Base-by-base conservation (phyloP, 306 rosid genomes). In the Glycyrrhiza uralensis region DNA sequence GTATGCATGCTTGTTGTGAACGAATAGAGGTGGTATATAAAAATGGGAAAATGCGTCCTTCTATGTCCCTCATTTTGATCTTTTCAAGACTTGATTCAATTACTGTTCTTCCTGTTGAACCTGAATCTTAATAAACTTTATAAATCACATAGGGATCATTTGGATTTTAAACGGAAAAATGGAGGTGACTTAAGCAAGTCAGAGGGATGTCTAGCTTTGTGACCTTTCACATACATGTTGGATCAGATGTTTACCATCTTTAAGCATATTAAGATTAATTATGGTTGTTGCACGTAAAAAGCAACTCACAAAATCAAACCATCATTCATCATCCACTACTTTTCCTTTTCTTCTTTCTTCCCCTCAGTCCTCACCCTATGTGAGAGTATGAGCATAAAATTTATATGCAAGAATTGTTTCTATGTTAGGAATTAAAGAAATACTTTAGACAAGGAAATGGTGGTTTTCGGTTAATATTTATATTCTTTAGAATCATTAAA, bases 1-100 rank as follows among this genome's bases (percentile, higher is more conserved):
- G 42, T 65, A 38, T 74, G 54, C 68, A 33, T 69, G 64, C 45
- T 66, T 74, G 75, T 79, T 66, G 57, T 72, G 47, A 54, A 76
- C 20, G 18, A 49, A 57, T 22, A 62, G 64, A 54, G 26, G 15
- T 75, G 60, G 72, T 45, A 3, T 36, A 38, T 70, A 47, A 69
- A 29, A 76, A n/a, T 64, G 35, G 59, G 42, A 59, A 56, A 59
- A 59, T 58, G 15, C 20, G 17, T 30, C 44, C 2, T 64, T 66
- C 55, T 47, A 1, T 66, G 17, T 28, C 65, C 33, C 68, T 45
- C 57, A 6, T 56, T 29, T 46, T 59, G 29, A 26, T 63, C 28
- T 44, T 55, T 28, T 38, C 7, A 15, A 69, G 38, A 60, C 15
- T 26, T n/a, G 39, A 32, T 67, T 46, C 17, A 35, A 3, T 52